Percentiles rank a stretch among this genome's conserved stretches.
Evolutionary conservation across 768 basidiomycete genomes (phyloP).

Genomic region (Clitopilus hobsonii): DNA sequence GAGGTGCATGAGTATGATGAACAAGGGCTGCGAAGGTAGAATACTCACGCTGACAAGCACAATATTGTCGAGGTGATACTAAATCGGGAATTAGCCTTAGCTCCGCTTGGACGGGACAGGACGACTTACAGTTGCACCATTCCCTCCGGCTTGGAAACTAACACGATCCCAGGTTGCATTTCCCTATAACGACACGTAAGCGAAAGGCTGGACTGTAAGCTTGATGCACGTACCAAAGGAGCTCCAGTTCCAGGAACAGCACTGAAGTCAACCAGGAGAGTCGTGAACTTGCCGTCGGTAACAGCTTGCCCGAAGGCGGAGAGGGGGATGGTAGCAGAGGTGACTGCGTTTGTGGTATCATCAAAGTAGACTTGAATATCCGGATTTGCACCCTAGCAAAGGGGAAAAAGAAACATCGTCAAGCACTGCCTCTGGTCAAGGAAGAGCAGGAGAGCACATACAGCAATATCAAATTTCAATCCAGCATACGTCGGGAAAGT

Average conservation of each 20-base stretch:
- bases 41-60: constrained; percentile 33
- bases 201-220: not conserved
- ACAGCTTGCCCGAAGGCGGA: constrained; percentile 36
- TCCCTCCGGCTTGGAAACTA: constrained; percentile 39
- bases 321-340: constrained; percentile 35
- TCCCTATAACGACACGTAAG: not conserved
- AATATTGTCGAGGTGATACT: constrained; percentile 50
- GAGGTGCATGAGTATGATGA: not conserved
- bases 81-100: not conserved
- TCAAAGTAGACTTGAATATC: constrained; percentile 37
- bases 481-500: constrained; percentile 41
- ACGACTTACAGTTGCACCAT: constrained; percentile 35
- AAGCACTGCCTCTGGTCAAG: not conserved
- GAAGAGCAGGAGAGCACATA: constrained; percentile 14
- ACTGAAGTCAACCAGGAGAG: constrained; percentile 43
- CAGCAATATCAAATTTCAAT: constrained; percentile 46
- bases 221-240: constrained; percentile 24
- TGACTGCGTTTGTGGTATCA: constrained; percentile 29
- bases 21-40: not conserved
- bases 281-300: constrained; percentile 32
- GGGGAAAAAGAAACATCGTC: no score
- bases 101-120: not conserved
- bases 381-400: constrained; percentile 37
- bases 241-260: constrained; percentile 36
- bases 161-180: constrained; percentile 49